Evolutionary conservation across 192 early-diverging fungal species (phyloP).

Genomic region (Coemansia sp.): DNA sequence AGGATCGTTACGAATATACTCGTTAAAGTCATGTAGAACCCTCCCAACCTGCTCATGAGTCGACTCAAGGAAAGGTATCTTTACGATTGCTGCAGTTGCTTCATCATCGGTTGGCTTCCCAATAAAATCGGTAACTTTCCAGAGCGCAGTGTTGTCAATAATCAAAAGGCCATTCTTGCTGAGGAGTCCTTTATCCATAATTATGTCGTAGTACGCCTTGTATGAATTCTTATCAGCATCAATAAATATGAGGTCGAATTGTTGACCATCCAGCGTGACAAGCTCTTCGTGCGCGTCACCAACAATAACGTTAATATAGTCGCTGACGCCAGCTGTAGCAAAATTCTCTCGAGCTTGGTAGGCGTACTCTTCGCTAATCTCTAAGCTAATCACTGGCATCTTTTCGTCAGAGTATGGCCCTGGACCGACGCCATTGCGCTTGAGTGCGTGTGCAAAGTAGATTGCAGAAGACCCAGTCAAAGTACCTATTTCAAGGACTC

Average conservation of each 20-base stretch:
- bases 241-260: conserved; percentile 64
- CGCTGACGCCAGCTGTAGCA: conserved; percentile 20
- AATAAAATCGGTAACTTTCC: conserved; percentile 20
- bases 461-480: conserved; percentile 66
- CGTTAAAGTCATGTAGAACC: conserved; percentile 59
- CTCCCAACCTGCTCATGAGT: not conserved
- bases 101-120: conserved; percentile 6
- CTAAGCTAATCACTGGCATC: conserved; percentile 51
- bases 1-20: conserved; percentile 58
- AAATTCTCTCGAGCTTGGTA: conserved; percentile 49
- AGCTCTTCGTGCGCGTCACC: conserved; percentile 27
- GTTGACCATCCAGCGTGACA: conserved; percentile 37
- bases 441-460: conserved; percentile 66
- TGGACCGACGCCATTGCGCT: conserved; percentile 33
- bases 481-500: conserved; percentile 65
- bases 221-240: conserved; percentile 75
- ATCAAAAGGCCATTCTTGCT: conserved; percentile 59
- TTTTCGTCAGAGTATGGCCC: conserved; percentile 10
- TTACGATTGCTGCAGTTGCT: conserved; percentile 10
- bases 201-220: conserved; percentile 59
- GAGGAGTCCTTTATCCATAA: conserved; percentile 62
- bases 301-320: conserved; percentile 49
- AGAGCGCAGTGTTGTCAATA: conserved; percentile 59
- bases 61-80: conserved; percentile 5
- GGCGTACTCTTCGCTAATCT: conserved; percentile 55